Evolutionary conservation across 2,329 filamentous ascomycete genomes (phyloP).

Genomic region (Furcasterigmium furcatum): DNA sequence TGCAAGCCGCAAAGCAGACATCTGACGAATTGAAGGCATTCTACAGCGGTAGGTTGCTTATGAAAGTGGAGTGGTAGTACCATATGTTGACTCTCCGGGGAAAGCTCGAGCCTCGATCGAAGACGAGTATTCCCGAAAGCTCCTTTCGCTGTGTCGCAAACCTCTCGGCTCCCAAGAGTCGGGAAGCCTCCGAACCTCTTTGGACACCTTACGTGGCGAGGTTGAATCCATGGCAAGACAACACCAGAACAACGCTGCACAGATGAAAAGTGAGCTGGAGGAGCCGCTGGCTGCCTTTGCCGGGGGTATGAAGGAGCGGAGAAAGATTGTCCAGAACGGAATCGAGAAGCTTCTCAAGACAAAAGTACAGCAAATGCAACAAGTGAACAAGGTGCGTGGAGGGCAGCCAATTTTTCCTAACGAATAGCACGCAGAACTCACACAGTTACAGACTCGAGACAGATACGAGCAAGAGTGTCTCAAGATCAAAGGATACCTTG

Average conservation of each 20-base stretch:
- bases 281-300: slow-evolving; percentile 90
- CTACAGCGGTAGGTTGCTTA: slow-evolving; percentile 70
- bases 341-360: slow-evolving; percentile 93
- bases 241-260: slow-evolving; percentile 81
- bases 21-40: slow-evolving; percentile 92
- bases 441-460: slow-evolving; percentile 66
- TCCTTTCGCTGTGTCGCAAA: slow-evolving; percentile 83
- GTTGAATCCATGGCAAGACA: slow-evolving; percentile 92
- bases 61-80: no score
- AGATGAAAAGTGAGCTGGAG: slow-evolving; percentile 96
- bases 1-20: slow-evolving; percentile 91
- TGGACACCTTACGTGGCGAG: slow-evolving; percentile 86
- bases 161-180: slow-evolving; percentile 83
- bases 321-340: slow-evolving; percentile 92
- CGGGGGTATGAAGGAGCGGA: slow-evolving; percentile 91
- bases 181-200: slow-evolving; percentile 76
- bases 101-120: slow-evolving; percentile 86
- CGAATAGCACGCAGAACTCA: background rate
- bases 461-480: slow-evolving; percentile 96
- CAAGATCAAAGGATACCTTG: slow-evolving; percentile 97
- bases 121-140: slow-evolving; percentile 91
- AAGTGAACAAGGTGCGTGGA: slow-evolving; percentile 78
- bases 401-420: background rate
- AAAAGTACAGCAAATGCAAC: slow-evolving; percentile 86
- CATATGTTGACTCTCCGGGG: background rate